Evolutionary conservation across 345 rosid species (phyloP).

Genomic region (Moricandia arvensis): DNA sequence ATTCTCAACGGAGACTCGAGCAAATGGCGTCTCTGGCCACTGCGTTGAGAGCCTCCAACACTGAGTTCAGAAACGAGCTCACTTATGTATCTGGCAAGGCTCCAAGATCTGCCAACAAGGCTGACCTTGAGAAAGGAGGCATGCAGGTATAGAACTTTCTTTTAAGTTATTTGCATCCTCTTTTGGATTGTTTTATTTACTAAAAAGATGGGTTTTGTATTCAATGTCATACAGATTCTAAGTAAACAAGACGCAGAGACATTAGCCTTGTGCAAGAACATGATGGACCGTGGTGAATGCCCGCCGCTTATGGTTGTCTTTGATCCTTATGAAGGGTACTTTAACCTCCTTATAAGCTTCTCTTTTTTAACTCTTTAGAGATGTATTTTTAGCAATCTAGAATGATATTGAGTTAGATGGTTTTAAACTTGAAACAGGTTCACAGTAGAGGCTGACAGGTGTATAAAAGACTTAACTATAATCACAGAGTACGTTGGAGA

Average conservation of each 20-base stretch:
- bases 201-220: not conserved
- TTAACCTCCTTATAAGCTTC: not conserved
- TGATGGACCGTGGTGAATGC: conserved; percentile 82
- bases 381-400: not conserved
- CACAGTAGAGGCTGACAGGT: conserved; percentile 83
- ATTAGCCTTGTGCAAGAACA: conserved; percentile 69
- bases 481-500: conserved; percentile 89
- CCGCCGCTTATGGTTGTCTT: conserved; percentile 82
- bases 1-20: conserved; percentile 56
- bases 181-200: not conserved
- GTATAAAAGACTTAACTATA: conserved; percentile 78
- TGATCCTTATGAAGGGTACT: conserved; percentile 86
- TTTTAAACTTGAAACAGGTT: conserved; percentile 48
- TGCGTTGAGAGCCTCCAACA: conserved; percentile 64
- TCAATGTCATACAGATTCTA: conserved; percentile 53
- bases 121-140: conserved; percentile 75
- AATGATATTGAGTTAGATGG: not conserved
- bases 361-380: not conserved
- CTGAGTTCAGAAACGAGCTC: conserved; percentile 65
- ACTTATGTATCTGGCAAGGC: conserved; percentile 70
- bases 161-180: not conserved
- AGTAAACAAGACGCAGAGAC: conserved; percentile 72
- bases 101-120: conserved; percentile 59
- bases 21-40: conserved; percentile 96
- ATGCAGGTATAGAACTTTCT: conserved; percentile 59